Base-by-base conservation (phyloP, 2,329 filamentous ascomycete genomes). In the Penicillium concentricum region DNA sequence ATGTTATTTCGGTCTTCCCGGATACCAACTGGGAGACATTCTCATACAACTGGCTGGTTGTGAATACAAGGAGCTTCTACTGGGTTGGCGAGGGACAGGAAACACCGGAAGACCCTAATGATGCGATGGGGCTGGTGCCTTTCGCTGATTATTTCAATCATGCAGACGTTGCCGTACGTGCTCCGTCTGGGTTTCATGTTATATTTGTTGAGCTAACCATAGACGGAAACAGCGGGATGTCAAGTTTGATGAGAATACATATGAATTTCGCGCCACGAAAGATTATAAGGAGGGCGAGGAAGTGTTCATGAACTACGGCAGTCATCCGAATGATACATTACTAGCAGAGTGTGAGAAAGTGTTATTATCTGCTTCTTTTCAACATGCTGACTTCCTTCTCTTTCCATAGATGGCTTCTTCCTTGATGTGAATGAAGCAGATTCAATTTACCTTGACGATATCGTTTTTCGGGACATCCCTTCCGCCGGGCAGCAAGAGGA, bases 11-110 rank as follows among this genome's bases (percentile, higher is more conserved):
- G 12, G 74, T 76, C 0, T 79, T 81, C 34, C 79, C 81, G 0
- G 65, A 74, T 1, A 70, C 72, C 0, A 68, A 77, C 10, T 76
- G 76, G 67, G 62, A 74, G 8, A 65, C 67, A 2, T 86, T 81
- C 61, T 74, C 74, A 5, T 85, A 86, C 67, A 77, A 80, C 63
- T 87, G 84, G 84, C 74, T 85, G 22, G 80, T 86, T 55, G 79
- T 85, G 16, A 85, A 85, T 62, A 85, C 83, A 1, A 75, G 84
- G 61, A 82, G 81, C 26, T 87, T 87, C 65, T 84, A 82, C 66
- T 86, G 82, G 76, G 74, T 82, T 41, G 76, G 72, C 46, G 74
- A 74, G 9, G 78, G 67, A 42, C 69, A 61, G 62, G 66, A 74
- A 26, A 56, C 67, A 4, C 72, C 72, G 1, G 69, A 73, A 48